Percentiles rank a stretch among this genome's conserved stretches.
These are phyloP conservation scores for Hydrangea macrophylla DNA, from an alignment of 148 eudicot genomes.

Conservation along the genomic window DNA sequence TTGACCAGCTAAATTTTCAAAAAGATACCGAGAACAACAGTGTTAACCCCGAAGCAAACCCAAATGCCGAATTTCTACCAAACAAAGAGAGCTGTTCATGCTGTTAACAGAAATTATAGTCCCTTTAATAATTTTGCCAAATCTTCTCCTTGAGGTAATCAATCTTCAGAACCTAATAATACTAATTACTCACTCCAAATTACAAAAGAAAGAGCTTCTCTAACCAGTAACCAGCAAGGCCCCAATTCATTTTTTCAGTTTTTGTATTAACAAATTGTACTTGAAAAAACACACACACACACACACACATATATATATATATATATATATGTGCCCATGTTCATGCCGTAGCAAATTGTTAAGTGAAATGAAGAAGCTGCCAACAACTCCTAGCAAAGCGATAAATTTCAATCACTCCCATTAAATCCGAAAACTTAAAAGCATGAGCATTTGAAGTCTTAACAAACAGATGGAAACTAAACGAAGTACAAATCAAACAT, in stretches of 20 bases:
- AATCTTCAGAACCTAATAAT: neutral
- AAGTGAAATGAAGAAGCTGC: too few relatives aligned
- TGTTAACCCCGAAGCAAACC: neutral
- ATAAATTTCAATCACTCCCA: neutral
- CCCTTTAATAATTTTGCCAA: neutral
- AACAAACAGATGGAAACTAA: neutral
- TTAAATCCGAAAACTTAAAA: neutral
- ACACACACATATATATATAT: too few relatives aligned
- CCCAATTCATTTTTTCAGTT: neutral
- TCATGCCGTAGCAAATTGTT: neutral
- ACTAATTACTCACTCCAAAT: neutral
- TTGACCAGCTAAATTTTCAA: neutral
- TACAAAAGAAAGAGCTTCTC: neutral
- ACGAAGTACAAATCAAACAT: neutral
- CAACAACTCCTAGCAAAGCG: neutral
- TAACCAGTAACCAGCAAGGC: neutral
- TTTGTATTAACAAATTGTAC: too few relatives aligned
- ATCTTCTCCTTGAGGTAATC: neutral
- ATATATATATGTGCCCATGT: too few relatives aligned
- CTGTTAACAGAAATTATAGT: neutral
- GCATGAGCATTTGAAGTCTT: too few relatives aligned
- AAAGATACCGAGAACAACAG: neutral
- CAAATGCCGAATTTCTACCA: neutral
- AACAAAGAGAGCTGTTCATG: neutral
- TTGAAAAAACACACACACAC: too few relatives aligned